Evolutionary conservation across 1,139 yeast species (phyloP).

Genomic region (Hyphopichia fennica): DNA sequence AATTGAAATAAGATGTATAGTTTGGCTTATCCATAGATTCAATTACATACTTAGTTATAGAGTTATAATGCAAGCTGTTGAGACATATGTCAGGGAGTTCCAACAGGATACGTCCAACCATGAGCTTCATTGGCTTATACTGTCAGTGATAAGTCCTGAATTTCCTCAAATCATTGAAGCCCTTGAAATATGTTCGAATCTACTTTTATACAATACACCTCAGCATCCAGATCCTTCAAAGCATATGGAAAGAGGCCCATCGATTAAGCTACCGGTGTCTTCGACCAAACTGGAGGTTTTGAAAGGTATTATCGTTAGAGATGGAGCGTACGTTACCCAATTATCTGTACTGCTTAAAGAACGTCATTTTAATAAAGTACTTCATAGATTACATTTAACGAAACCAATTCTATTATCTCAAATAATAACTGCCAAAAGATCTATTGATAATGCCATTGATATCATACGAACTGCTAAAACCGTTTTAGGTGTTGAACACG

Average conservation of each 20-base stretch:
- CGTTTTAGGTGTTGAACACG: slow-evolving; percentile 7
- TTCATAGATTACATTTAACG: slow-evolving; percentile 24
- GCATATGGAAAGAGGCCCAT: slow-evolving; percentile 34
- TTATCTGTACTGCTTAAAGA: slow-evolving; percentile 29
- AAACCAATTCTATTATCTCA: slow-evolving; percentile 36
- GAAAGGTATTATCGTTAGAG: slow-evolving; percentile 44
- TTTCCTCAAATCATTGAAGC: slow-evolving; percentile 44
- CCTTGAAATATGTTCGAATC: slow-evolving; percentile 37
- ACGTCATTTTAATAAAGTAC: slow-evolving; percentile 30
- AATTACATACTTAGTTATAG: too few relatives aligned
- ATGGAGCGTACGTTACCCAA: slow-evolving; percentile 40
- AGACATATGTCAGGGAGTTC: slow-evolving; percentile 6
- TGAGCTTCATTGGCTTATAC: slow-evolving; percentile 45
- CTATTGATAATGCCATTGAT: slow-evolving; percentile 32
- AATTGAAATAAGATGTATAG: not conserved
- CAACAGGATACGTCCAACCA: slow-evolving; percentile 26
- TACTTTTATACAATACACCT: slow-evolving; percentile 39
- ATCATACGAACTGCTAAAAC: slow-evolving; percentile 18
- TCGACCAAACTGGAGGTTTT: slow-evolving; percentile 39
- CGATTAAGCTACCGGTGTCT: slow-evolving; percentile 41
- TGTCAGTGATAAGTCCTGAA: slow-evolving; percentile 33
- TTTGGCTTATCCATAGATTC: too few relatives aligned
- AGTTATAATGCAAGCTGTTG: not conserved
- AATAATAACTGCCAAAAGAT: slow-evolving; percentile 29
- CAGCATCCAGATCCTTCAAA: slow-evolving; percentile 32